Evolutionary conservation across 257 asterid species (phyloP), one percentile per base, ranked within the genome.

Genomic region (Eucommia ulmoides): DNA sequence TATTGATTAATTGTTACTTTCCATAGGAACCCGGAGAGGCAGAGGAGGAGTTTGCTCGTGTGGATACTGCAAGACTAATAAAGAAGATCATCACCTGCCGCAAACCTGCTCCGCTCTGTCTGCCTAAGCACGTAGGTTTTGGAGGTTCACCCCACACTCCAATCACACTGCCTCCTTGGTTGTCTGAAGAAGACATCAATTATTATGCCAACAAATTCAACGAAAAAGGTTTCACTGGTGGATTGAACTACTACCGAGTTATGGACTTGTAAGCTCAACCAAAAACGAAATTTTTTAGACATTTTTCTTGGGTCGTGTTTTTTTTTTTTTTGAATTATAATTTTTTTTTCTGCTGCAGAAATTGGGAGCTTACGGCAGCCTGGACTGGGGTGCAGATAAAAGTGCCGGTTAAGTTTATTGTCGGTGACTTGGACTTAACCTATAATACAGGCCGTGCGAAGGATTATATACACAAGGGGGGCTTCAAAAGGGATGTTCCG

Each of bases 171-270:
- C 97, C 96, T 0, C 60, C 96, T 54, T 89, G 94, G 97, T 74
- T 89, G 52, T 75, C 94, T 0, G 91, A 89, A 65, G 88, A 82
- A 17, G 97, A 89, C 46, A 80, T 76, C 46, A 56, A 67, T 7
- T 84, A 78, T 56, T 89, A 80, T 52, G 86, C 80, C 23, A 64
- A 26, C 48, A 84, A 89, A 46, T 89, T 72, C 64, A 49, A 66
- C 62, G 71, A 74, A 61, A 70, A 23, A 46, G 97, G 96, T 50
- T 89, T 89, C 74, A 84, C 96, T 0, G 97, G 97, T 49, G 93
- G 91, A 62, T 70, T 89, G 68, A 89, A 89, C 74, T 84, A 82
- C 69, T 89, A 85, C 69, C 82, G 97, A 67, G 96, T 65, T 8
- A 50, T 88, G 77, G 85, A 88, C 67, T 60, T 88, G 96, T 88